These are phyloP conservation scores for Maudiozyma turicensis DNA, from an alignment of 805 yeast species.

Conservation along the genomic window DNA sequence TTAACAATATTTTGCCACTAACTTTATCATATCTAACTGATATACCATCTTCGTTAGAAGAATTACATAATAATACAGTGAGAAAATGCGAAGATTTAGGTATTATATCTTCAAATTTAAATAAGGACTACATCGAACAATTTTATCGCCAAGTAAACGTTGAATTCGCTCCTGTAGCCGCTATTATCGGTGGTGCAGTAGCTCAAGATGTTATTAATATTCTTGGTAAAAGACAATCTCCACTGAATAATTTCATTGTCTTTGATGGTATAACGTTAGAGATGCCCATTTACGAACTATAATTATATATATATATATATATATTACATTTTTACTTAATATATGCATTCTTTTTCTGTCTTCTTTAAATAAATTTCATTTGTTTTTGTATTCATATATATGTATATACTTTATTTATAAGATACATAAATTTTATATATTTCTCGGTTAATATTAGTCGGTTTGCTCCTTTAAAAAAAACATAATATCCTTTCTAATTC, in stretches of 20 bases:
- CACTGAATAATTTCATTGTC: slow-evolving; percentile 71
- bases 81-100: slow-evolving; percentile 30
- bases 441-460: background rate
- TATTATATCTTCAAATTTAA: slow-evolving; percentile 38
- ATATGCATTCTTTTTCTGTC: no score
- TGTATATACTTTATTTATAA: background rate
- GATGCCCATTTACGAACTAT: slow-evolving; percentile 61
- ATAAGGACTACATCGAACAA: slow-evolving; percentile 29
- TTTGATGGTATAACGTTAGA: slow-evolving; percentile 63
- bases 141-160: slow-evolving; percentile 42
- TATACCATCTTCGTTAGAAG: slow-evolving; percentile 5
- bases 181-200: slow-evolving; percentile 80
- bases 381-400: background rate
- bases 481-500: background rate
- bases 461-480: background rate
- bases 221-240: slow-evolving; percentile 64
- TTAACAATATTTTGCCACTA: slow-evolving; percentile 36
- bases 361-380: background rate
- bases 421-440: background rate
- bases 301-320: background rate
- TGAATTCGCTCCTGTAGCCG: slow-evolving; percentile 75
- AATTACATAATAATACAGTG: slow-evolving; percentile 7
- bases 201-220: slow-evolving; percentile 87
- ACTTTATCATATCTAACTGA: slow-evolving; percentile 47
- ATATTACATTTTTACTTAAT: background rate